These are phyloP conservation scores for Proliferodiscus dingleyae DNA, from an alignment of 2,329 filamentous ascomycete genomes.

Conservation along the genomic window DNA sequence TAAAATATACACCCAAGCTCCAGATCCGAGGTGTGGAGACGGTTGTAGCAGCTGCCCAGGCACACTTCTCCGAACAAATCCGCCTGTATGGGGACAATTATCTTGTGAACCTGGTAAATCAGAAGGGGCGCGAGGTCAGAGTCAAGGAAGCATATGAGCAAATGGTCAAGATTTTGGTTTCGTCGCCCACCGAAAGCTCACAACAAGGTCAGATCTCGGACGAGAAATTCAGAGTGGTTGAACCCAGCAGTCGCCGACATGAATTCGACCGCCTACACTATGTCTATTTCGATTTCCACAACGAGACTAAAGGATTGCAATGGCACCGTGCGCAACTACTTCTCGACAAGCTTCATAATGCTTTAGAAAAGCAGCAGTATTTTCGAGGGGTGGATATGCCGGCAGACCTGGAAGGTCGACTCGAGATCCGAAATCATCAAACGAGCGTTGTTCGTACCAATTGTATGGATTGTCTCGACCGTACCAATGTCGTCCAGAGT, in stretches of 20 bases:
- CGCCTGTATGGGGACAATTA: slow-evolving; percentile 93
- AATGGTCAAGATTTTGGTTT: slow-evolving; percentile 72
- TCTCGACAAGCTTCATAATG: slow-evolving; percentile 73
- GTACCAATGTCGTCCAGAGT: slow-evolving; percentile 96
- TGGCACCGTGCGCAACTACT: slow-evolving; percentile 90
- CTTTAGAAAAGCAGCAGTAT: slow-evolving; percentile 76
- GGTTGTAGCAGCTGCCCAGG: slow-evolving; percentile 70
- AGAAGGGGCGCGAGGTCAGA: slow-evolving; percentile 81
- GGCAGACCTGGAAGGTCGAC: slow-evolving; percentile 59
- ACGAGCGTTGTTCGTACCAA: slow-evolving; percentile 92
- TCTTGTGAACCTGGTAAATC: slow-evolving; percentile 94
- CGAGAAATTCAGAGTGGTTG: slow-evolving; percentile 78
- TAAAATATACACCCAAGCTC: slow-evolving; percentile 86
- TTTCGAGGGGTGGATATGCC: slow-evolving; percentile 89
- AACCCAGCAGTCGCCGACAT: slow-evolving; percentile 52
- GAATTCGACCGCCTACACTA: slow-evolving; percentile 86
- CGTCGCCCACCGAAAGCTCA: slow-evolving; percentile 60
- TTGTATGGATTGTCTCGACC: slow-evolving; percentile 98
- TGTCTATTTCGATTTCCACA: slow-evolving; percentile 97
- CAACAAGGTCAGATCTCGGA: slow-evolving; percentile 62
- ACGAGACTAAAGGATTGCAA: slow-evolving; percentile 89
- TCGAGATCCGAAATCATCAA: slow-evolving; percentile 79
- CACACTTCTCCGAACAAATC: slow-evolving; percentile 93
- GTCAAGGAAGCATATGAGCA: slow-evolving; percentile 95
- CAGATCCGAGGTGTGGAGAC: slow-evolving; percentile 81